These are phyloP conservation scores for Lomentospora prolificans DNA, from an alignment of 2,329 filamentous ascomycete species.

Conservation along the genomic window DNA sequence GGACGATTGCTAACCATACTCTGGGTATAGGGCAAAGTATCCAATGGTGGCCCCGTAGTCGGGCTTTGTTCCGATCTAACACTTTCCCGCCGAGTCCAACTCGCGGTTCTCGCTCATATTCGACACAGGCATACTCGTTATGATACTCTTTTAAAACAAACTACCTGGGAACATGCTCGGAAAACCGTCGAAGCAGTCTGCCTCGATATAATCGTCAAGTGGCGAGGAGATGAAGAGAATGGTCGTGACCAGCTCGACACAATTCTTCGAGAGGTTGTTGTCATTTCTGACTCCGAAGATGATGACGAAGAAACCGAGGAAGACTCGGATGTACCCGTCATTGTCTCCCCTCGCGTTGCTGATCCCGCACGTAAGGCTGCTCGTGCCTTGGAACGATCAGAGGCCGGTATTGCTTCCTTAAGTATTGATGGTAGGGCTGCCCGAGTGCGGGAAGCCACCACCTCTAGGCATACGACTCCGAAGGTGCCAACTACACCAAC, in stretches of 20 bases:
- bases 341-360: slow-evolving; percentile 1
- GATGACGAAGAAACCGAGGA: slow-evolving; percentile 24
- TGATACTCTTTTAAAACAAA: slow-evolving; percentile 49
- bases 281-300: slow-evolving; percentile 52
- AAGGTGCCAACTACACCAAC: slow-evolving; percentile 5
- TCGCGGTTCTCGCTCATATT: slow-evolving; percentile 57
- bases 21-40: slow-evolving; percentile 40
- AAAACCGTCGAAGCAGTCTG: slow-evolving; percentile 52
- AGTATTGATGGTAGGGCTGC: not conserved
- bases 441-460: not conserved
- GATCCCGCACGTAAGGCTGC: not conserved
- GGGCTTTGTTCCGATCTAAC: slow-evolving; percentile 46
- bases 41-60: slow-evolving; percentile 45
- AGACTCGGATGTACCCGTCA: slow-evolving; percentile 5
- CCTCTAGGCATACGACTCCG: not conserved
- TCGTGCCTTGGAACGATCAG: not conserved
- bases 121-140: slow-evolving; percentile 58
- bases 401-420: not conserved
- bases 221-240: slow-evolving; percentile 61
- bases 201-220: slow-evolving; percentile 58
- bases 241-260: slow-evolving; percentile 59
- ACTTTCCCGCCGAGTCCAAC: slow-evolving; percentile 51
- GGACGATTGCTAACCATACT: no score
- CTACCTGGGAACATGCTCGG: slow-evolving; percentile 48
- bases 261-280: slow-evolving; percentile 55